Evolutionary conservation across 1,139 yeast genomes (phyloP).

Genomic region (Saccharomyces hybrid): DNA sequence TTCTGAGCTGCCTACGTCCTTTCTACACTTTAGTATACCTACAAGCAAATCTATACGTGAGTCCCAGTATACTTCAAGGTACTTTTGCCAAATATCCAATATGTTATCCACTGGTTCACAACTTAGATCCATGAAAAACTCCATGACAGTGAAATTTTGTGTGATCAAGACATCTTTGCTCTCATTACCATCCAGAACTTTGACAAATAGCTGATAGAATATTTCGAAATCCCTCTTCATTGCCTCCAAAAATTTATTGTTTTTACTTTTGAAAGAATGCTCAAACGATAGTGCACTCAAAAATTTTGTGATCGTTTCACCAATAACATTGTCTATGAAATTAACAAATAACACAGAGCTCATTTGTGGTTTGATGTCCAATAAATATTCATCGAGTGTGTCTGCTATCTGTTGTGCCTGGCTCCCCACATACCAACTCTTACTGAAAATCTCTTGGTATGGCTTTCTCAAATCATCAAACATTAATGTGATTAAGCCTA

Average conservation of each 20-base stretch:
- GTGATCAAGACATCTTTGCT: conserved; percentile 29
- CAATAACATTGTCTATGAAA: conserved; percentile 45
- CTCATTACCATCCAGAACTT: conserved; percentile 34
- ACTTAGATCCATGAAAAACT: conserved; percentile 61
- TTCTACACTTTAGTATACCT: conserved; percentile 37
- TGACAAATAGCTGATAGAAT: conserved; percentile 54
- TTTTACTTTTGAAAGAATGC: conserved; percentile 33
- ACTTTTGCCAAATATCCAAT: conserved; percentile 51
- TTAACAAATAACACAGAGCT: conserved; percentile 45
- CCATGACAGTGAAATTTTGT: conserved; percentile 56
- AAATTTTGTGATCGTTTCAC: conserved; percentile 42
- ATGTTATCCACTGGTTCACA: conserved; percentile 47
- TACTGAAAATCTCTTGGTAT: conserved; percentile 42
- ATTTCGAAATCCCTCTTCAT: conserved; percentile 62
- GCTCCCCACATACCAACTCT: conserved; percentile 43
- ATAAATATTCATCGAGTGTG: conserved; percentile 67
- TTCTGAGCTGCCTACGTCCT: conserved; percentile 31
- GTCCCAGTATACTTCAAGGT: conserved; percentile 53
- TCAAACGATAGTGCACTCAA: conserved; percentile 40
- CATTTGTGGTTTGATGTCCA: conserved; percentile 47
- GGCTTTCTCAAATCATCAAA: conserved; percentile 58
- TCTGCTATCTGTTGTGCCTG: conserved; percentile 56
- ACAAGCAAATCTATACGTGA: conserved; percentile 63
- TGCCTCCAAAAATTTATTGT: conserved; percentile 44
- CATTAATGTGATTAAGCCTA: conserved; percentile 57